Base-by-base conservation (phyloP, 345 rosid species). In the Salix suchowensis region DNA sequence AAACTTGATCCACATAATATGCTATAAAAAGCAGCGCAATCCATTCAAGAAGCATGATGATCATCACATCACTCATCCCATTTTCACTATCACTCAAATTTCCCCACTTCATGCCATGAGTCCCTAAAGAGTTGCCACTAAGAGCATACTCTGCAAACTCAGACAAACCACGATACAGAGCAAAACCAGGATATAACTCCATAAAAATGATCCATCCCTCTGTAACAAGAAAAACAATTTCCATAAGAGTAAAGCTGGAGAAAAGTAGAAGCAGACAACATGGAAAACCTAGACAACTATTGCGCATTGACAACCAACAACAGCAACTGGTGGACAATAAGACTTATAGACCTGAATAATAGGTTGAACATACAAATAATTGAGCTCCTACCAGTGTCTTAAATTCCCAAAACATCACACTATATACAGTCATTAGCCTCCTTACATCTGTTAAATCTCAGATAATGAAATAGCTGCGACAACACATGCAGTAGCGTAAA, bases 161-260 rank as follows among this genome's bases (percentile, higher is more conserved):
- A 16, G 91, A 95, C 73, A 95, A 70, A 21, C 98, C 98, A 55
- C 98, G 98, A 66, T 72, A 91, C 26, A 95, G 76, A 74, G 97
- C 77, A 65, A 93, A 95, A 54, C 98, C 97, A 28, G 98, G 98
- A 85, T 83, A 95, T 55, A 95, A 48, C 88, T 95, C 96, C 89
- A 95, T 42, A n/a, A 82, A 74, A 52, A 81, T 71, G 74, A 93
- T 82, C 97, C 94, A 89, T 34, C 78, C 77, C 78, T 90, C 98
- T 95, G 81, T 68, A 85, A 73, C 42, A 78, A 70, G 62, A 77
- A 48, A 83, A 69, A 68, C 40, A 54, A 18, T 30, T 58, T 48
- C 62, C 67, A 36, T 37, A 55, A 67, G 68, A 65, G 71, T 39
- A 37, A 48, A 42, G 34, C 65, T 48, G 74, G 42, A 11, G 60